Evolutionary conservation across 345 rosid genomes (phyloP).

Genomic region (Microcos paniculata): DNA sequence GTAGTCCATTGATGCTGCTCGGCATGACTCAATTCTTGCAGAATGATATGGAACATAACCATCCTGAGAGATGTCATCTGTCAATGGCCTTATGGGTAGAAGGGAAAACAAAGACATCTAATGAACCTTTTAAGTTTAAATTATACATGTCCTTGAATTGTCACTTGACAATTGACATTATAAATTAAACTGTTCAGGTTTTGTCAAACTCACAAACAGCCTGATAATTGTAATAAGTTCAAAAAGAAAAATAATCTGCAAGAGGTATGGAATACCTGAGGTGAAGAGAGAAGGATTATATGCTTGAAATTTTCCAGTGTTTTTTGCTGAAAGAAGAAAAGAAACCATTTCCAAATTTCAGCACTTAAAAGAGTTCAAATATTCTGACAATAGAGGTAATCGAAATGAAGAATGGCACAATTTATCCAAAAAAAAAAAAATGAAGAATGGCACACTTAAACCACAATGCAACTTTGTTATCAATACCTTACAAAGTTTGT

Average conservation of each 20-base stretch:
- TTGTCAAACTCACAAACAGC: background rate
- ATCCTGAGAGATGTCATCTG: constrained; percentile 48
- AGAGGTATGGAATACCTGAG: constrained; percentile 62
- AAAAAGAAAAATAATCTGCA: background rate
- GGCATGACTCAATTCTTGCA: constrained; percentile 84
- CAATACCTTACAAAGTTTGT: constrained; percentile 78
- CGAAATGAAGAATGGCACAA: too few species aligned
- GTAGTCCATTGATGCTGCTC: constrained; percentile 71
- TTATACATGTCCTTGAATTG: background rate
- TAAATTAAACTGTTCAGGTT: background rate
- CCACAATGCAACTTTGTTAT: background rate
- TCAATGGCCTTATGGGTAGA: background rate
- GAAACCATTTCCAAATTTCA: constrained; percentile 21
- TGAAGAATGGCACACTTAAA: background rate
- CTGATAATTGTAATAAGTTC: background rate
- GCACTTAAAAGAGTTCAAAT: background rate
- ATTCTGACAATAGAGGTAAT: background rate
- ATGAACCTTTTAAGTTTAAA: background rate
- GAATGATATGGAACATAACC: constrained; percentile 99
- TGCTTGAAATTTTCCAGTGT: constrained; percentile 76
- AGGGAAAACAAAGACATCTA: background rate
- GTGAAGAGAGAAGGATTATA: constrained; percentile 78
- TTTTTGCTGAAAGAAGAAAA: constrained; percentile 63
- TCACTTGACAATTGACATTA: background rate
- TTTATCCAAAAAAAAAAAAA: too few species aligned